Evolutionary conservation across 2,329 filamentous ascomycete species (phyloP), one percentile per base, ranked within the genome.

Genomic region (Ophiosphaerella korrae): DNA sequence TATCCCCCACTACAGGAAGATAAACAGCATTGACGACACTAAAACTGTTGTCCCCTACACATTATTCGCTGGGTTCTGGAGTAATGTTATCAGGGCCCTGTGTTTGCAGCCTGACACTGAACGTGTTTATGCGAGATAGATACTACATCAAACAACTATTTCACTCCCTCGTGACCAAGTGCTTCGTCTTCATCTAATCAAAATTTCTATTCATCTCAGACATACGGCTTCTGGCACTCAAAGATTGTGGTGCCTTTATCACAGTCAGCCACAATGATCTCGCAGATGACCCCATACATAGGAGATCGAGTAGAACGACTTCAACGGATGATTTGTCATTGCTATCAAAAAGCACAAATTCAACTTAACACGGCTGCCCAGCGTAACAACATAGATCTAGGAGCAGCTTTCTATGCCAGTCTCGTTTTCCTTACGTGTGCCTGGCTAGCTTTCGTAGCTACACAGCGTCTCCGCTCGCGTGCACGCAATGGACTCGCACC

Each of bases 351-450:
- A 23, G 44, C 39, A 11, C 45, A 58, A 24, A 12, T 33, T 7
- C 54, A 51, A 5, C 11, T 64, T 11, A 41, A 43, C 24, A 40
- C 26, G 1, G 24, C 26, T 2, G 16, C 62, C 2, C 16, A 55
- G 26, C 21, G 56, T 1, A 26, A 41, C 5, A 24, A 55, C 16
- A 34, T 59, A 29, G 47, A 63, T 45, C 57, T 60, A 21, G 62
- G 64, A 42, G 45, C 50, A 13, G 32, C 62, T 2, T 52, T 72
- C 7, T 75, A 75, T 40, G 64, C 69, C 13, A 41, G 70, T 9
- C 50, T 77, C 4, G 18, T 71, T 37, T 46, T 73, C 21, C 45
- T 68, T 9, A 54, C 73, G 18, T 56, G 67, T 5, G 54, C 69
- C 32, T 79, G 68, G 64, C 43, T 69, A 40, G 36, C 58, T 11